phyloP scores from a whole-genome alignment of 179 eudicot genomes.

The Carnegiea gigantea region DNA sequence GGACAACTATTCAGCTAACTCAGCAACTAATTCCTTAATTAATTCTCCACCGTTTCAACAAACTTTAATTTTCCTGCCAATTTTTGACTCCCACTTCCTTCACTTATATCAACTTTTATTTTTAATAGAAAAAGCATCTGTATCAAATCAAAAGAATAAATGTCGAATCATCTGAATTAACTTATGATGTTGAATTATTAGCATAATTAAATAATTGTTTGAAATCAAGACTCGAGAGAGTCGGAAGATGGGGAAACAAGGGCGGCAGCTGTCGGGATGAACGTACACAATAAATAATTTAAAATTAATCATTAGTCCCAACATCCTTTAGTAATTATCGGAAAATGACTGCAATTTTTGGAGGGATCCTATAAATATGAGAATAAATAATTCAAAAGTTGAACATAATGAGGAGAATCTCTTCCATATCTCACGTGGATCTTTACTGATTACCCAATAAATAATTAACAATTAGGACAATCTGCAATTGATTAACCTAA shows the following conservation, averaged over 20 bases:
- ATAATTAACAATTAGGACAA: not conserved
- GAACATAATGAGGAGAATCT: slow-evolving; percentile 26
- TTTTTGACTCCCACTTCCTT: too few relatives aligned
- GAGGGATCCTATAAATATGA: not conserved
- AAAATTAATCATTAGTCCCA: not conserved
- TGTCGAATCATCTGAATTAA: not conserved
- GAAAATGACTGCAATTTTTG: slow-evolving; percentile 6
- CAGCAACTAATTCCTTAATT: too few relatives aligned
- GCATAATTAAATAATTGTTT: slow-evolving; percentile 1
- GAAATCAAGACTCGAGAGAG: slow-evolving; percentile 17
- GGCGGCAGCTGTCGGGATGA: slow-evolving; percentile 22
- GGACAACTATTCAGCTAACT: too few relatives aligned
- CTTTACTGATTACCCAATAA: slow-evolving; percentile 13
- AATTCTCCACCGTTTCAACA: too few relatives aligned
- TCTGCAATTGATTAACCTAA: not conserved
- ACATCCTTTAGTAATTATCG: not conserved
- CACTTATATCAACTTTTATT: too few relatives aligned
- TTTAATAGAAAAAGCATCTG: too few relatives aligned
- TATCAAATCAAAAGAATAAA: too few relatives aligned
- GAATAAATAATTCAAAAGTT: slow-evolving; percentile 1
- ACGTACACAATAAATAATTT: slow-evolving; percentile 20
- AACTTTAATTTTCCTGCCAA: too few relatives aligned
- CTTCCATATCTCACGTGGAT: slow-evolving; percentile 25
- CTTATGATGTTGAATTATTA: not conserved
- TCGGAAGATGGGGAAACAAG: slow-evolving; percentile 31